Percentiles rank a stretch among this genome's conserved stretches.
phyloP scores from a whole-genome alignment of 257 asterid genomes.

The Solanum stenotomum region DNA sequence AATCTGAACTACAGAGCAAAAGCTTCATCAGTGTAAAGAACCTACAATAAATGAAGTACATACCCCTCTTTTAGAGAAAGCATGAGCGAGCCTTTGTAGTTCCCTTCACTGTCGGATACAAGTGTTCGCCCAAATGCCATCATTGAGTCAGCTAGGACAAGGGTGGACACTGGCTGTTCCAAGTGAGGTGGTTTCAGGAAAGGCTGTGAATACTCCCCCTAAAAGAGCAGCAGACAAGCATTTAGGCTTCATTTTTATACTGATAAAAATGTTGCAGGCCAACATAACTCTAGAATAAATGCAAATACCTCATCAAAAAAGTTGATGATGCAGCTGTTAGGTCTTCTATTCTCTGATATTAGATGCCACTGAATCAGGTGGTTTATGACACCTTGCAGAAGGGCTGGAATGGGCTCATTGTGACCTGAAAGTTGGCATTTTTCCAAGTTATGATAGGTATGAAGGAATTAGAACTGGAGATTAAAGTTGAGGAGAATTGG shows the following conservation, averaged over 20 bases:
- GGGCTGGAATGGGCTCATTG: conserved; percentile 85
- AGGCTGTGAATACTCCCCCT: conserved; percentile 97
- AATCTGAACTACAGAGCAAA: neutral
- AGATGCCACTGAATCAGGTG: conserved; percentile 92
- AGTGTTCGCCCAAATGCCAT: conserved; percentile 93
- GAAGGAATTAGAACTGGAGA: neutral
- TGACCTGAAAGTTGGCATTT: conserved; percentile 26
- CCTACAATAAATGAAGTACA: neutral
- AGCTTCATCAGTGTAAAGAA: neutral
- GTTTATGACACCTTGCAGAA: conserved; percentile 54
- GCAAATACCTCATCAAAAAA: conserved; percentile 77
- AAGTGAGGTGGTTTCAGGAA: conserved; percentile 94
- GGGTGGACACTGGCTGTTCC: conserved; percentile 84
- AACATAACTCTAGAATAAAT: neutral
- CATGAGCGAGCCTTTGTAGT: conserved; percentile 77
- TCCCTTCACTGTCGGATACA: conserved; percentile 66
- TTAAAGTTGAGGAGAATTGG: neutral
- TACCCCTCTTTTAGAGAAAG: conserved; percentile 88
- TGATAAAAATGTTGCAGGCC: neutral
- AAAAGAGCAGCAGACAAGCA: neutral
- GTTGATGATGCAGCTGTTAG: conserved; percentile 93
- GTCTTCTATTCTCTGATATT: conserved; percentile 64
- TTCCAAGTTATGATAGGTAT: neutral
- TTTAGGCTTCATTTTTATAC: neutral
- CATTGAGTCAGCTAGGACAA: conserved; percentile 75